Base-by-base conservation (phyloP, 2,329 filamentous ascomycete species). In the Berkeleyomyces basicola region DNA sequence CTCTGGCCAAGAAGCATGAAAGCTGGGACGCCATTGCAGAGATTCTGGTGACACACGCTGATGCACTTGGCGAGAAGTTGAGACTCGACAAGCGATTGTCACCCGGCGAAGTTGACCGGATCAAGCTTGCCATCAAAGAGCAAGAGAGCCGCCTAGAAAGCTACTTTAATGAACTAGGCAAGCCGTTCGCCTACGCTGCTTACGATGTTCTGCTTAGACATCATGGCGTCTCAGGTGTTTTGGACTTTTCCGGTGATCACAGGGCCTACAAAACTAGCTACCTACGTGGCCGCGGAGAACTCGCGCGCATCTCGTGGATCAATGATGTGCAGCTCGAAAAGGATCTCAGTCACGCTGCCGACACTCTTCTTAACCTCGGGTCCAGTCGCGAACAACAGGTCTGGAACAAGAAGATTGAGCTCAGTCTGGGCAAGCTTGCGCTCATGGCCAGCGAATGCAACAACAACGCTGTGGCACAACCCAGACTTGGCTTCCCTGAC, bases 391-490 rank as follows among this genome's bases (percentile, higher is more conserved):
- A 96, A 71, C 81, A 83, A 61, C 86, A 91, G 68, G 75, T 93
- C 3, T 97, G 92, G 92, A 90, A 84, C 74, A 95, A 95, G 76
- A 93, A 95, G 72, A 88, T 96, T 42, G 87, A 97, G 73, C 77
- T 97, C 36, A 95, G 90, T 65, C 78, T 99, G 46, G 87, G 88
- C 43, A 97, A 96, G 73, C 79, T 99, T 57, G 82, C 85, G 14
- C 78, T 84, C 61, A 74, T 96, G 67, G 88, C 88, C 14, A 82
- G 84, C 46, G 77, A 75, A 6, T 72, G 75, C 61, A 70, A 68
- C 64, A 68, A 67, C 42, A 65, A 65, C 16, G 31, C 67, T 55
- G 67, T 69, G 10, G 67, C 68, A 16, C 68, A 67, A 49, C 66
- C 68, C 59, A 71, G 42, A 1, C 40, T 63, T 6, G 70, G 72